Conservation (phyloP, 345 rosid species). For the Dovyalis caffra region DNA sequence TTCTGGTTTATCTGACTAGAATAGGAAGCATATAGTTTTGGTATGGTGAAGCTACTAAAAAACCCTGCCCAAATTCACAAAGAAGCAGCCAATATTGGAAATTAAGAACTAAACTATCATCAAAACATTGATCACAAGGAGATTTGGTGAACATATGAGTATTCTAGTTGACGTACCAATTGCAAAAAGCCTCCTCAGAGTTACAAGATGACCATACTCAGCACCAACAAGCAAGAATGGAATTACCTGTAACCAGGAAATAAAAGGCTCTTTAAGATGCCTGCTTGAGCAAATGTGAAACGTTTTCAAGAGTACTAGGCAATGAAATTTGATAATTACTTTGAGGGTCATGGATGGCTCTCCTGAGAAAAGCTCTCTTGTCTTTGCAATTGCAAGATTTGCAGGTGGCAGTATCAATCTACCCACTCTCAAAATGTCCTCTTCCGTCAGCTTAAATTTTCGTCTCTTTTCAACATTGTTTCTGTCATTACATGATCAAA, state of each 20-base stretch:
- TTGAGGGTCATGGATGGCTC: slow-evolving; percentile 93
- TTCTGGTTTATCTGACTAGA: slow-evolving; percentile 52
- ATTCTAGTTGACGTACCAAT: slow-evolving; percentile 45
- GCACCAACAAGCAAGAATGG: slow-evolving; percentile 87
- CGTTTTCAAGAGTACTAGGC: not conserved
- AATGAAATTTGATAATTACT: slow-evolving; percentile 35
- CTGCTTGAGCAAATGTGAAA: slow-evolving; percentile 8
- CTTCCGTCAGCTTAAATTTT: slow-evolving; percentile 59
- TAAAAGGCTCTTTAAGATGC: not conserved
- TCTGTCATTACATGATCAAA: slow-evolving; percentile 37
- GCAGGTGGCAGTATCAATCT: slow-evolving; percentile 69
- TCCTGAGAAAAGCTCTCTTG: slow-evolving; percentile 78
- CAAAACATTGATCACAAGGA: not conserved
- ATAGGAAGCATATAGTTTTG: slow-evolving; percentile 65
- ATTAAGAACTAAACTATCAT: not conserved
- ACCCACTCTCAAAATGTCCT: slow-evolving; percentile 57
- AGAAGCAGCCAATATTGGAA: not conserved
- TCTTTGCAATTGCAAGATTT: slow-evolving; percentile 69
- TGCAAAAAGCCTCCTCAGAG: slow-evolving; percentile 72
- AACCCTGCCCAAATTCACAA: slow-evolving; percentile 55
- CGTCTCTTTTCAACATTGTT: slow-evolving; percentile 38
- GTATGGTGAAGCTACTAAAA: slow-evolving; percentile 70
- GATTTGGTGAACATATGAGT: not conserved
- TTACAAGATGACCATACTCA: slow-evolving; percentile 77
- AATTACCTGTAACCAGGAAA: slow-evolving; percentile 54